phyloP scores from a whole-genome alignment of 345 rosid genomes.

The Diplotaxis tenuifolia region DNA sequence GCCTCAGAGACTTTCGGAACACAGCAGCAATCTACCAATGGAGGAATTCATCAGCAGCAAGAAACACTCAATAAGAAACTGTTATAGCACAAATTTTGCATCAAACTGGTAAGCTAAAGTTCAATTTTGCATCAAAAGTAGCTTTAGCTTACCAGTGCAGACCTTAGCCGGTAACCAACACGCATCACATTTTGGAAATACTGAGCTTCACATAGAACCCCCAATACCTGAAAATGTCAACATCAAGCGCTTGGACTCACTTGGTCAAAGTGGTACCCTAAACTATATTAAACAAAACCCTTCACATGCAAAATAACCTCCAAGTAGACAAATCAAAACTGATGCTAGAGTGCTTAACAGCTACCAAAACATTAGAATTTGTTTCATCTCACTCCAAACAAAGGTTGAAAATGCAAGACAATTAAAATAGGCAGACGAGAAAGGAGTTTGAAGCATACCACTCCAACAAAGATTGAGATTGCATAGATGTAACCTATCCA shows the following conservation, averaged over 20 bases:
- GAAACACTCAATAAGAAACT: background rate
- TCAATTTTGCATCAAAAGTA: too few species aligned
- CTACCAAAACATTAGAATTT: background rate
- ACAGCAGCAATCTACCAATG: constrained; percentile 84
- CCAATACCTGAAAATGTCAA: constrained; percentile 59
- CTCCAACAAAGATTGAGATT: constrained; percentile 84
- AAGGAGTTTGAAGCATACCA: constrained; percentile 60
- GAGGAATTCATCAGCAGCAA: constrained; percentile 12
- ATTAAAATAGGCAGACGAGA: background rate
- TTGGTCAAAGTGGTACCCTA: background rate
- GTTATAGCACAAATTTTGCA: too few species aligned
- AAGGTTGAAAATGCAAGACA: constrained; percentile 23
- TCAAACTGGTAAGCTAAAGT: too few species aligned
- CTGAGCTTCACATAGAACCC: constrained; percentile 93
- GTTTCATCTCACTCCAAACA: constrained; percentile 12
- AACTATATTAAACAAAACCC: background rate
- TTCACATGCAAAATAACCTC: constrained; percentile 11
- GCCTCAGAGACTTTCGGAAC: constrained; percentile 86
- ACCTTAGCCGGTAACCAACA: constrained; percentile 86
- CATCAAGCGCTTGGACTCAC: constrained; percentile 1
- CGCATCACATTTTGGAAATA: constrained; percentile 99
- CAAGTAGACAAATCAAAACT: too few species aligned
- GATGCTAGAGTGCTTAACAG: constrained; percentile 4
- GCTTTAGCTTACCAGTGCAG: constrained; percentile 71
- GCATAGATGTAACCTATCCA: constrained; percentile 95